Evolutionary conservation across 1,284 basidiomycete genomes (phyloP).

Genomic region (Malassezia japonica): DNA sequence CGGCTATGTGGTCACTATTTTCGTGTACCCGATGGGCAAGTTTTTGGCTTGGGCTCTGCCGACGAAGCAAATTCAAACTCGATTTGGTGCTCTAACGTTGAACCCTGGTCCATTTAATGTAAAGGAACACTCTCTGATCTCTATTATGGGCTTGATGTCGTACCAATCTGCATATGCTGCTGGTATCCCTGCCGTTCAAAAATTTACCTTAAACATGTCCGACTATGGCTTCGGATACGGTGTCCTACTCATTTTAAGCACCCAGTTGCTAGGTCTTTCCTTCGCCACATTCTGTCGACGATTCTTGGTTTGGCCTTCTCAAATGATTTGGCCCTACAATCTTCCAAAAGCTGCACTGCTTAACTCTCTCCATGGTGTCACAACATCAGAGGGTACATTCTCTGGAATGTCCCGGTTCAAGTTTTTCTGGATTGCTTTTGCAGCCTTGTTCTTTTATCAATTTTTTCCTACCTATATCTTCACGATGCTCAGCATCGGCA

Average conservation of each 20-base stretch:
- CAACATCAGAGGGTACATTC: constrained; percentile 22
- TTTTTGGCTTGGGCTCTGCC: constrained; percentile 71
- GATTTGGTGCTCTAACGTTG: constrained; percentile 58
- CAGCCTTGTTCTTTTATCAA: constrained; percentile 67
- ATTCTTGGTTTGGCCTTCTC: constrained; percentile 39
- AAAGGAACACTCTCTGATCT: constrained; percentile 86
- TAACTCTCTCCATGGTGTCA: constrained; percentile 31
- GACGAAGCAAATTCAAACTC: constrained; percentile 63
- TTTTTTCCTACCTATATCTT: constrained; percentile 41
- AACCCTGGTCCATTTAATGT: constrained; percentile 98
- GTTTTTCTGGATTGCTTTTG: constrained; percentile 29
- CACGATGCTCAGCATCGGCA: constrained; percentile 29
- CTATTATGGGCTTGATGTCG: constrained; percentile 84
- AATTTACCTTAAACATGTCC: constrained; percentile 16
- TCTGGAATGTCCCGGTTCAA: constrained; percentile 51
- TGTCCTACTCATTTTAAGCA: constrained; percentile 49
- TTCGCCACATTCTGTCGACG: constrained; percentile 35
- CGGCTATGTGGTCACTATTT: constrained; percentile 49
- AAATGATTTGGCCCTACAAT: constrained; percentile 42
- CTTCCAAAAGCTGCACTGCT: constrained; percentile 34
- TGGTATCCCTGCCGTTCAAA: constrained; percentile 52
- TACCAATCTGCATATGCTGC: constrained; percentile 60
- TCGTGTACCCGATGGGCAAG: constrained; percentile 81
- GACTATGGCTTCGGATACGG: constrained; percentile 37
- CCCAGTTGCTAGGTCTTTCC: constrained; percentile 48